Percentiles rank a stretch among this genome's conserved stretches.
Evolutionary conservation across 352 stramenopile genomes (phyloP).

Genomic region (Globisporangium nodosum): DNA sequence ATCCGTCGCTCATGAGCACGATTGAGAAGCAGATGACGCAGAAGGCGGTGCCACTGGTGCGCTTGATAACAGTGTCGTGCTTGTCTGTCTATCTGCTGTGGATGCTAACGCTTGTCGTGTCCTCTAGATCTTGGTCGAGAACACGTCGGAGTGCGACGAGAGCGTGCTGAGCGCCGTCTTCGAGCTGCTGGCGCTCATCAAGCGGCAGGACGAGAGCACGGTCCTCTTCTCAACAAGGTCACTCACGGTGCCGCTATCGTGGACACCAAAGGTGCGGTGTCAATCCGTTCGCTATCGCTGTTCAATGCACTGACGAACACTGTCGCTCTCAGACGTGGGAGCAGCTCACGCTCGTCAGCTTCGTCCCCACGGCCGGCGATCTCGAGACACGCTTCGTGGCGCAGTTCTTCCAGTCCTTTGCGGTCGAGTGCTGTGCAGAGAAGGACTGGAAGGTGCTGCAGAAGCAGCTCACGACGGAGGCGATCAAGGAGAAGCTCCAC

Average conservation of each 20-base stretch:
- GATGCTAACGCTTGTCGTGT: no score
- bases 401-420: conserved; percentile 15
- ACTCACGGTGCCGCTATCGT: conserved; percentile 23
- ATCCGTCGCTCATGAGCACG: conserved; percentile 24
- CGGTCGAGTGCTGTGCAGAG: conserved; percentile 6
- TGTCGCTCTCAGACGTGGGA: conserved; percentile 31
- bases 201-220: conserved; percentile 30
- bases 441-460: conserved; percentile 7
- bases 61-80: neutral
- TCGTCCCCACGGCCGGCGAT: conserved; percentile 27
- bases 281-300: neutral
- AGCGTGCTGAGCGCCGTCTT: conserved; percentile 25
- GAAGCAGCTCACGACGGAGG: conserved; percentile 1
- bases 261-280: conserved; percentile 41
- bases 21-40: conserved; percentile 45
- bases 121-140: conserved; percentile 42
- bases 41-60: conserved; percentile 20
- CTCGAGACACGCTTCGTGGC: conserved; percentile 34
- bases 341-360: conserved; percentile 39
- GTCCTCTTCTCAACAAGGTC: conserved; percentile 39
- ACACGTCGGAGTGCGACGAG: conserved; percentile 39
- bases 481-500: neutral
- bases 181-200: conserved; percentile 31
- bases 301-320: no score
- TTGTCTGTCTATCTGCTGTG: no score